Percentiles rank a stretch among this genome's conserved stretches.
Evolutionary conservation across 257 asterid genomes (phyloP).

Genomic region (Voacanga thouarsii): DNA sequence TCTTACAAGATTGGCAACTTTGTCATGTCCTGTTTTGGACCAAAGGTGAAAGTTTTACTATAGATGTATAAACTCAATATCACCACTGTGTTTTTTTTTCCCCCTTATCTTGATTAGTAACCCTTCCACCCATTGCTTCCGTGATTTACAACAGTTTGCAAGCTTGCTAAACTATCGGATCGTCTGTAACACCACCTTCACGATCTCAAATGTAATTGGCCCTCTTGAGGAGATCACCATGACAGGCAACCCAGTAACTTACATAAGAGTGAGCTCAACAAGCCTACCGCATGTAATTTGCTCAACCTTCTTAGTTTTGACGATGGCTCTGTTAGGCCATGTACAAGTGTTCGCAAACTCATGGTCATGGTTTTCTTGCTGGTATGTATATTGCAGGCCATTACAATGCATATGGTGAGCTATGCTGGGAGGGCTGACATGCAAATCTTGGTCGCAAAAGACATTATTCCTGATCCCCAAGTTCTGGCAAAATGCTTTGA

Average conservation of each 20-base stretch:
- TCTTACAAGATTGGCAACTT: conserved; percentile 50
- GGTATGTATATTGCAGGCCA: conserved; percentile 36
- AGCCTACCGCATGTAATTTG: conserved; percentile 65
- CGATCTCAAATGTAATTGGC: conserved; percentile 66
- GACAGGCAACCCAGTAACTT: conserved; percentile 47
- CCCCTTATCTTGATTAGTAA: background rate
- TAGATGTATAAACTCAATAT: background rate
- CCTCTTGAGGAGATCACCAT: conserved; percentile 53
- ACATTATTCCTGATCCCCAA: conserved; percentile 61
- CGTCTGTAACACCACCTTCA: conserved; percentile 62
- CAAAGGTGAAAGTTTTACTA: conserved; percentile 43
- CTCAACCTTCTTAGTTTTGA: background rate
- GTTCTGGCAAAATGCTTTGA: conserved; percentile 65
- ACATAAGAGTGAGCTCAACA: conserved; percentile 47
- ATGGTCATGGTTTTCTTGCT: background rate
- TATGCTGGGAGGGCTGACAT: conserved; percentile 67
- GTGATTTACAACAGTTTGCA: conserved; percentile 40
- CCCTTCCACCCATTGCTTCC: background rate
- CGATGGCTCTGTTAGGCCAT: background rate
- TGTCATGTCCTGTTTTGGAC: conserved; percentile 39
- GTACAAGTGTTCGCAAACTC: background rate
- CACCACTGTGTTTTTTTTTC: too few relatives aligned
- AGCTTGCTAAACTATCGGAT: conserved; percentile 56
- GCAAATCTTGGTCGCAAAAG: conserved; percentile 77
- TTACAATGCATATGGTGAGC: conserved; percentile 81